Evolutionary conservation across 2,329 filamentous ascomycete genomes (phyloP).

Genomic region (Geosmithia morbida): DNA sequence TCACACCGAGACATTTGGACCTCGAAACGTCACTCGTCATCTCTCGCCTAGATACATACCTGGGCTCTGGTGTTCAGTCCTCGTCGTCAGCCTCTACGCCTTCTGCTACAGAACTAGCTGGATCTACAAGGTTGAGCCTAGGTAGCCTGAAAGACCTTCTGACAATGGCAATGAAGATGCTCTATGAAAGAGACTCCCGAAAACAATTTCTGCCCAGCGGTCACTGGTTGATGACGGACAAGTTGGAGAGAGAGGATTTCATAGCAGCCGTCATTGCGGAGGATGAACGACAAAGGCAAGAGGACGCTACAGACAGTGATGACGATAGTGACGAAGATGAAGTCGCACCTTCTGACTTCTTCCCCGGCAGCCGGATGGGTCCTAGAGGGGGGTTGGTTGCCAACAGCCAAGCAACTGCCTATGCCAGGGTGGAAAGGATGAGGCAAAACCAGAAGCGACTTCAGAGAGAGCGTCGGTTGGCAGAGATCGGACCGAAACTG

Average conservation of each 20-base stretch:
- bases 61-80: background rate
- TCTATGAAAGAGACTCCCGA: slow-evolving; percentile 88
- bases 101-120: slow-evolving; percentile 4
- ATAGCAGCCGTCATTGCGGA: slow-evolving; percentile 76
- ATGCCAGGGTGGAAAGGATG: slow-evolving; percentile 48
- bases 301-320: slow-evolving; percentile 12
- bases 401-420: slow-evolving; percentile 8
- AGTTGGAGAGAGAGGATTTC: slow-evolving; percentile 81
- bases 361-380: background rate
- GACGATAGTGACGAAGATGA: slow-evolving; percentile 20
- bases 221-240: slow-evolving; percentile 87
- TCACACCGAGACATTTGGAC: slow-evolving; percentile 17
- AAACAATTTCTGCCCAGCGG: slow-evolving; percentile 67
- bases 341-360: background rate
- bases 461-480: slow-evolving; percentile 56
- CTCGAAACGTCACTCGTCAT: slow-evolving; percentile 7
- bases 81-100: background rate
- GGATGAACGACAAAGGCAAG: slow-evolving; percentile 62
- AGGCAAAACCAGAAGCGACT: slow-evolving; percentile 50
- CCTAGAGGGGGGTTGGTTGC: background rate
- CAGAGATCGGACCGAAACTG: slow-evolving; percentile 69
- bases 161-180: slow-evolving; percentile 67
- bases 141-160: slow-evolving; percentile 67
- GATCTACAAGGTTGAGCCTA: slow-evolving; percentile 39
- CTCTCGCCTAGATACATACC: slow-evolving; percentile 10